Evolutionary conservation across 495 filamentous ascomycete species (phyloP).

Genomic region (Friedmanniomyces endolithicus): DNA sequence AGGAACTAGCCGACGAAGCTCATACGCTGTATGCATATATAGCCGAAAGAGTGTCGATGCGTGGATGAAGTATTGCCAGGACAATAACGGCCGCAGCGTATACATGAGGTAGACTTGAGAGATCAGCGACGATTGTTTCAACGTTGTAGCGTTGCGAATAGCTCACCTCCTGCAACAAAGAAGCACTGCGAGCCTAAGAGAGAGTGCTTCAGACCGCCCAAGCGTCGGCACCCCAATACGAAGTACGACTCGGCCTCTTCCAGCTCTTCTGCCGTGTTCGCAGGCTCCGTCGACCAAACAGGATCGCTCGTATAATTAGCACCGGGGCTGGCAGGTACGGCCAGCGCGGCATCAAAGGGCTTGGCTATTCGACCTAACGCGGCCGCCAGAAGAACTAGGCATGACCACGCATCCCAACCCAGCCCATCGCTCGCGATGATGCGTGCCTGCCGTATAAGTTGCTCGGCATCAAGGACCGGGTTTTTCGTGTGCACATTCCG

Average conservation of each 20-base stretch:
- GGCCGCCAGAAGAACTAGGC: conserved; percentile 9
- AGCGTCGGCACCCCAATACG: conserved; percentile 9
- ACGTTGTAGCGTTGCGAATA: background rate
- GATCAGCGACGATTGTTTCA: background rate
- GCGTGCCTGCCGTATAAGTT: conserved; percentile 2
- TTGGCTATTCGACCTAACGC: conserved; percentile 10
- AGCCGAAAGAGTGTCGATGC: conserved; percentile 8
- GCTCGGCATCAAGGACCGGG: conserved; percentile 12
- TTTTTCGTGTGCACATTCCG: conserved; percentile 18
- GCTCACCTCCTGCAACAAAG: conserved; percentile 14
- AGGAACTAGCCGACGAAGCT: background rate
- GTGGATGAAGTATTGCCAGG: conserved; percentile 15
- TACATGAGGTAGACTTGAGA: conserved; percentile 17
- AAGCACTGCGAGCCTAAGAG: conserved; percentile 10
- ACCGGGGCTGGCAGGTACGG: no score
- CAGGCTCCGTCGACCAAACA: background rate
- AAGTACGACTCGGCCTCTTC: conserved; percentile 11
- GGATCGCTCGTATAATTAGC: no score
- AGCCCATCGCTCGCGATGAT: conserved; percentile 2
- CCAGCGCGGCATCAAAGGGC: background rate
- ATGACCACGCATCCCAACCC: conserved; percentile 11
- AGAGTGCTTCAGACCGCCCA: conserved; percentile 8
- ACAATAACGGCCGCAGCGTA: conserved; percentile 10
- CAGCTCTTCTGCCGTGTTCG: background rate
- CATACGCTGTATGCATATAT: conserved; percentile 3